Evolutionary conservation across 1,284 basidiomycete species (phyloP), one percentile per base, ranked within the genome.

Genomic region (Inonotus obliquus): DNA sequence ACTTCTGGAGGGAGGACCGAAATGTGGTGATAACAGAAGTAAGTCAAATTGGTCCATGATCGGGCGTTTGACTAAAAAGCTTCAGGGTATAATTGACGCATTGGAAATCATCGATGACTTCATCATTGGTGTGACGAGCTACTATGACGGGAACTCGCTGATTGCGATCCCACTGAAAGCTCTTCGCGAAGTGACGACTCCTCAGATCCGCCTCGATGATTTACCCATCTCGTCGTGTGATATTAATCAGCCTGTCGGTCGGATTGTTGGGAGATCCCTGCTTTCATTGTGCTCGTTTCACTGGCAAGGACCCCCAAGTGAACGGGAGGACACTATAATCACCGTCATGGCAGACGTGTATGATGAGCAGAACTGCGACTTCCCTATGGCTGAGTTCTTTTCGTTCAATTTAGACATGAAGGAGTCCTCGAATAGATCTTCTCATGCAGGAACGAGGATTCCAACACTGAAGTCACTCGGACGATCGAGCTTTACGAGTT

Each of bases 331-430:
- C n/a, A 39, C 47, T 4, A 17, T 41, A 2, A 54, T 62, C 52
- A 62, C 61, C 10, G 56, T 62, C 7, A 32, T 62, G 1, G 21
- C 27, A 25, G 56, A 62, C 37, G 57, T 59, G 13, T 62, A 62
- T 21, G 48, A 47, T 37, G 32, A 55, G n/a, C 39, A 37, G 19
- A 21, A 45, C 11, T 45, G 45, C 25, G 59, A 61, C 25, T 61
- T 55, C 25, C 53, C 53, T 14, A 32, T 55, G 14, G 41, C 32
- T 3, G 29, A 51, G 10, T 53, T 53, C 35, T 57, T 58, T 27
- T 47, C 41, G 7, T 38, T 57, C n/a, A 21, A 19, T 25, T 29
- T 51, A n/a, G 57, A 48, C 32, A 9, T 9, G n/a, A 32, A 32
- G 32, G 32, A 9, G 32, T 32, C 32, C 32, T 9, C 4, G 9